Conservation (phyloP, 2,329 filamentous ascomycete species). For the Fusarium foetens region DNA sequence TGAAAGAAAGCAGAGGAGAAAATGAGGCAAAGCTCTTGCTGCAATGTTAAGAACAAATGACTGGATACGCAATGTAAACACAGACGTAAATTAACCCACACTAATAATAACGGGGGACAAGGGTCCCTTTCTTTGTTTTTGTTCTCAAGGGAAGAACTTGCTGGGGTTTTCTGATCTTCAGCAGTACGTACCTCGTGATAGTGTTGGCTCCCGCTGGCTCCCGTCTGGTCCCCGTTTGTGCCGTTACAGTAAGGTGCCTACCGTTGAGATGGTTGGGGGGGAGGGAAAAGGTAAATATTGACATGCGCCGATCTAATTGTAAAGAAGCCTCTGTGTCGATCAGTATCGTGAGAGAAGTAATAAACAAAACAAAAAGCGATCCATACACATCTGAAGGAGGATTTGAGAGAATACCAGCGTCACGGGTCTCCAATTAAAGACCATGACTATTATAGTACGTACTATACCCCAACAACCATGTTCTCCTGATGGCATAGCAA, state of each 20-base stretch:
- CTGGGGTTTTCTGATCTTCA: conserved; percentile 17
- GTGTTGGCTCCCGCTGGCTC: conserved; percentile 29
- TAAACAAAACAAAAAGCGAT: neutral
- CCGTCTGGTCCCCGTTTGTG: conserved; percentile 22
- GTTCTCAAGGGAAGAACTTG: conserved; percentile 16
- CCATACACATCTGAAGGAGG: neutral
- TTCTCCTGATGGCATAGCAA: conserved; percentile 24
- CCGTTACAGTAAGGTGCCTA: conserved; percentile 17
- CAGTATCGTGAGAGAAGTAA: neutral
- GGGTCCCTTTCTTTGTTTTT: conserved; percentile 11
- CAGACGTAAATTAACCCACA: neutral
- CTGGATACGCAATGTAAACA: conserved; percentile 20
- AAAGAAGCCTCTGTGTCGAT: neutral
- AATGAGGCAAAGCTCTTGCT: conserved; percentile 4
- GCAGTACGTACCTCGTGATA: conserved; percentile 5
- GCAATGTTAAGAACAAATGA: conserved; percentile 1
- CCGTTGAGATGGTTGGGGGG: conserved; percentile 22
- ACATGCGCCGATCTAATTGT: neutral
- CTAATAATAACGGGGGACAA: neutral
- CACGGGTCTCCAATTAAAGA: conserved; percentile 9
- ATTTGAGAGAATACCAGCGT: neutral
- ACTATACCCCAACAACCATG: conserved; percentile 1
- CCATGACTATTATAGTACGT: conserved; percentile 3
- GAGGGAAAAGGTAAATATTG: conserved; percentile 8
- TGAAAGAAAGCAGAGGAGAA: neutral